These are phyloP conservation scores for Kernera saxatilis DNA, from an alignment of 345 rosid species.

Conservation along the genomic window DNA sequence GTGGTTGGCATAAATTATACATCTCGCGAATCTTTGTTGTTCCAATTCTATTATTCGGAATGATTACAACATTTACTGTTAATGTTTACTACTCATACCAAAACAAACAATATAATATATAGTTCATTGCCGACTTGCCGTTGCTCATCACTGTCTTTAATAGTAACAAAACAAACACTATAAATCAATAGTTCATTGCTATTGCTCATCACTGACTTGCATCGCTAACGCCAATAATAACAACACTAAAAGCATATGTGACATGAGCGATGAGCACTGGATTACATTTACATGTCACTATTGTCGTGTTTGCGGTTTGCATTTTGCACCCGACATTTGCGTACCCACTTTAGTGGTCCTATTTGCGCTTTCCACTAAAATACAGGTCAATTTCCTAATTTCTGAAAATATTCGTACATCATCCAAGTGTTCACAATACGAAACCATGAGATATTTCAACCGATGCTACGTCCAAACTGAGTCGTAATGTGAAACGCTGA, in stretches of 20 bases:
- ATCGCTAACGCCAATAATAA: background rate
- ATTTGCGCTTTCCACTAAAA: constrained; percentile 9
- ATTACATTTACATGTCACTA: constrained; percentile 16
- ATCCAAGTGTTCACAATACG: background rate
- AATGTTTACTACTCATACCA: background rate
- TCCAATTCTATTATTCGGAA: no score
- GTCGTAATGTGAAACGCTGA: background rate
- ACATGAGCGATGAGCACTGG: constrained; percentile 5
- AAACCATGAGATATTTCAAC: background rate
- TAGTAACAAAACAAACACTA: background rate
- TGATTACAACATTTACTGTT: no score
- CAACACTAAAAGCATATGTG: background rate
- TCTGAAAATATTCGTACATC: constrained; percentile 12
- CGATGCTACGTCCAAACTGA: background rate
- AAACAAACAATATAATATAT: background rate
- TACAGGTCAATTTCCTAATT: constrained; percentile 20
- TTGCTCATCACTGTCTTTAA: background rate
- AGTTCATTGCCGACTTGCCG: background rate
- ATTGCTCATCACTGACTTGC: constrained; percentile 1
- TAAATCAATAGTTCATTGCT: background rate
- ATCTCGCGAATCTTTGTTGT: no score
- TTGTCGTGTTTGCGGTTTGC: constrained; percentile 11
- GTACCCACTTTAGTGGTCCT: constrained; percentile 33
- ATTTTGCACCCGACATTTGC: constrained; percentile 27
- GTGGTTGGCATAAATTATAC: no score